Conservation (phyloP, 2,329 filamentous ascomycete genomes). For the Scedosporium boydii region DNA sequence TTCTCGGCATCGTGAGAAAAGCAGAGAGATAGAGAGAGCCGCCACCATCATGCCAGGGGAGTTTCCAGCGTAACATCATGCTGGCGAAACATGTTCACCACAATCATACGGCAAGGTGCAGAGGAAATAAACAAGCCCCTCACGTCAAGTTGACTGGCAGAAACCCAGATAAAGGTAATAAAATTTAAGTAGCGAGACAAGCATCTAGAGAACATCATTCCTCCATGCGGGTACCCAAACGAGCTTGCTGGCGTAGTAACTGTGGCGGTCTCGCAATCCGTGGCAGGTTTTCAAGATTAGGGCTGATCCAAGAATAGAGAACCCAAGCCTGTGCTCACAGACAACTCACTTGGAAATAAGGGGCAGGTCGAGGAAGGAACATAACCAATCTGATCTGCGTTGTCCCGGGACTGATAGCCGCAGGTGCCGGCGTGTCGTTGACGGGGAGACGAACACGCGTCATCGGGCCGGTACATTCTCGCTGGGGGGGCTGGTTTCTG, state of each 20-base stretch:
- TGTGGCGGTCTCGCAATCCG: background rate
- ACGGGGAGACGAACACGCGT: background rate
- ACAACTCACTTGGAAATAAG: too few relatives aligned
- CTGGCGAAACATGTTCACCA: too few relatives aligned
- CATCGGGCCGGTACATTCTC: background rate
- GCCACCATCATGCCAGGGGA: too few relatives aligned
- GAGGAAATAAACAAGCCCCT: background rate
- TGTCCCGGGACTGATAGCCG: background rate
- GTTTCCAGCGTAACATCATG: too few relatives aligned
- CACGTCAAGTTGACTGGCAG: background rate
- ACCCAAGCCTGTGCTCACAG: too few relatives aligned
- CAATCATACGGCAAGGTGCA: background rate
- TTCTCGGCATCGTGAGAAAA: background rate
- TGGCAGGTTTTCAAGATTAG: background rate
- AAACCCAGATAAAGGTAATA: too few relatives aligned
- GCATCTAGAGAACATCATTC: background rate
- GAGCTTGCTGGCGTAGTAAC: background rate
- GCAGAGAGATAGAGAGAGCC: background rate
- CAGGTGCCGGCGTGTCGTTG: background rate
- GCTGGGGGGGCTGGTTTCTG: background rate
- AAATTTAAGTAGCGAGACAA: background rate
- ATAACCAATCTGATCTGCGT: too few relatives aligned
- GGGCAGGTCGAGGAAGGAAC: too few relatives aligned
- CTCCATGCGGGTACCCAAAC: background rate
- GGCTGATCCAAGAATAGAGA: background rate